A percentile compares a stretch with the other conserved stretches of the same genome.
These are phyloP conservation scores for Coprinellus micaceus DNA, from an alignment of 768 basidiomycete species.

Conservation along the genomic window DNA sequence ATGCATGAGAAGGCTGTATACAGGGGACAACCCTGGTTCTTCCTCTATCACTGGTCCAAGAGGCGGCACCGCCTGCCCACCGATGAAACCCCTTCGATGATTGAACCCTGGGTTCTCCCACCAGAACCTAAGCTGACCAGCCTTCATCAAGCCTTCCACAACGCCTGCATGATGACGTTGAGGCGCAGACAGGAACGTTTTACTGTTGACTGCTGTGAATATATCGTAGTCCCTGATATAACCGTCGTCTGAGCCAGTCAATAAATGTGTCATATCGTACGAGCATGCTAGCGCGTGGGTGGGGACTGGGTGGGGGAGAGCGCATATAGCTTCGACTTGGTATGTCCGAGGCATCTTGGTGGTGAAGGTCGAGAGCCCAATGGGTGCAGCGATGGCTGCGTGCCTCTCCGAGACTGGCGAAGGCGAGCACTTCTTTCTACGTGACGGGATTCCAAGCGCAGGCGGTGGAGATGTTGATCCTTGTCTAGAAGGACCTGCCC, in stretches of 20 bases:
- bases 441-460: constrained; percentile 11
- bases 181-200: constrained; percentile 80
- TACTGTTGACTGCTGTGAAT: constrained; percentile 84
- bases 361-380: constrained; percentile 5
- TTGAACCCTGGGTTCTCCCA: constrained; percentile 71
- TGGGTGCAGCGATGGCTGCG: constrained; percentile 48
- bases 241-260: constrained; percentile 92
- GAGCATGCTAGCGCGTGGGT: constrained; percentile 88
- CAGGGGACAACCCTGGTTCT: constrained; percentile 59
- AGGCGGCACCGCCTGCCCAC: not conserved
- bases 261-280: constrained; percentile 78
- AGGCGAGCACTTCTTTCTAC: constrained; percentile 26
- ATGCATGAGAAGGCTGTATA: constrained; percentile 89
- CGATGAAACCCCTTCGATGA: constrained; percentile 26
- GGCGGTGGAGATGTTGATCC: not conserved
- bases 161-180: constrained; percentile 87
- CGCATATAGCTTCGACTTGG: constrained; percentile 87
- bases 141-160: constrained; percentile 88
- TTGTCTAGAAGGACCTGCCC: not conserved
- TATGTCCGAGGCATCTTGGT: constrained; percentile 53
- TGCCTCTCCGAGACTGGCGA: constrained; percentile 32
- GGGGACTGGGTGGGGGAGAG: constrained; percentile 83
- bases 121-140: constrained; percentile 83
- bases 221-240: constrained; percentile 92
- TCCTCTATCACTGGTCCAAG: constrained; percentile 34